These are phyloP conservation scores for Penicillium sp. DNA, from an alignment of 2,329 filamentous ascomycete genomes.

Conservation along the genomic window DNA sequence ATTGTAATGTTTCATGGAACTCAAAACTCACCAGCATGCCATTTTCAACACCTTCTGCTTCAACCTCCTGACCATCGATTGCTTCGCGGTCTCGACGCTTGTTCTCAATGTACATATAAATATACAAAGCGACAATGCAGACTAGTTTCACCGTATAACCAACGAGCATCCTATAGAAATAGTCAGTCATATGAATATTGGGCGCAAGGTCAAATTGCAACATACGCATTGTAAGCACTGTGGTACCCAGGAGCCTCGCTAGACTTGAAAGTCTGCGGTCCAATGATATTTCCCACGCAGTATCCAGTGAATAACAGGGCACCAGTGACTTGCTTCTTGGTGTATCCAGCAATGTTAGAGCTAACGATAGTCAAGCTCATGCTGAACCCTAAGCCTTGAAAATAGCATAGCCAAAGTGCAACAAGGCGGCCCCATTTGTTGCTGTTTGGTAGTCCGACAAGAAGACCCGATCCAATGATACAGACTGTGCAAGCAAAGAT, in stretches of 20 bases:
- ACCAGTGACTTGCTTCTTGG: conserved; percentile 55
- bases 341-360: conserved; percentile 55
- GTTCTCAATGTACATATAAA: conserved; percentile 57
- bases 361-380: conserved; percentile 55
- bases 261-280: conserved; percentile 53
- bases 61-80: conserved; percentile 42
- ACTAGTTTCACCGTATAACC: conserved; percentile 55
- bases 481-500: conserved; percentile 56
- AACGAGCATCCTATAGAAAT: conserved; percentile 50
- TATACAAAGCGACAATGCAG: conserved; percentile 51
- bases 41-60: conserved; percentile 52
- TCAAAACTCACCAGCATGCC: conserved; percentile 49
- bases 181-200: neutral
- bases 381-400: conserved; percentile 54
- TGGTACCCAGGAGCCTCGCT: conserved; percentile 52
- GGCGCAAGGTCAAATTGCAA: neutral
- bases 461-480: conserved; percentile 52
- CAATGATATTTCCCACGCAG: conserved; percentile 56
- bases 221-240: conserved; percentile 30
- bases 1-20: neutral
- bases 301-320: conserved; percentile 54
- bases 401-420: conserved; percentile 57
- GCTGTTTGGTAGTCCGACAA: conserved; percentile 51
- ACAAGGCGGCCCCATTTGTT: conserved; percentile 60
- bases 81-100: conserved; percentile 53